phyloP scores from a whole-genome alignment of 805 yeast species.

The Sugiyamaella qingdaonensis region DNA sequence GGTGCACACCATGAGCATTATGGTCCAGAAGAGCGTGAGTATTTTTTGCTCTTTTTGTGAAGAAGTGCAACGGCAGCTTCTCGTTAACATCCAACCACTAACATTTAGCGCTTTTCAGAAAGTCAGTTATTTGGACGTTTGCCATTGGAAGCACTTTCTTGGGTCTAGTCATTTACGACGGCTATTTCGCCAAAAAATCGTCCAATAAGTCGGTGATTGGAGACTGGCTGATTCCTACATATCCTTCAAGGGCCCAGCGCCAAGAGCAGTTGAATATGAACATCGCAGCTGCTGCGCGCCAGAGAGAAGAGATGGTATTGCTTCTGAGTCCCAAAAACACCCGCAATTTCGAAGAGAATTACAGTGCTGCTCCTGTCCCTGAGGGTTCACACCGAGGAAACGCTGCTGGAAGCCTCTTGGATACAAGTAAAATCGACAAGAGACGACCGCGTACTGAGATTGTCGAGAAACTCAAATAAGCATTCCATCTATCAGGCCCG shows the following conservation, averaged over 20 bases:
- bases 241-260: constrained; percentile 13
- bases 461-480: constrained; percentile 1
- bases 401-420: constrained; percentile 24
- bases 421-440: constrained; percentile 24
- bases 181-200: constrained; percentile 11
- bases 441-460: constrained; percentile 26
- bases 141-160: constrained; percentile 14
- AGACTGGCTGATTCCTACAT: constrained; percentile 20
- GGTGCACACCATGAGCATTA: constrained; percentile 16
- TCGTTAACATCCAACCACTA: not conserved
- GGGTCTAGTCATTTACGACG: constrained; percentile 21
- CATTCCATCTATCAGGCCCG: not conserved
- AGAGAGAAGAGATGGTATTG: constrained; percentile 14
- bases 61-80: not conserved
- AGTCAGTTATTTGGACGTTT: not conserved
- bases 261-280: constrained; percentile 2
- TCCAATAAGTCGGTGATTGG: constrained; percentile 20
- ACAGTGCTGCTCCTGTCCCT: constrained; percentile 30
- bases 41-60: not conserved
- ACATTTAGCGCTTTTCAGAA: constrained; percentile 10
- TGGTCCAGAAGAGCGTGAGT: constrained; percentile 21
- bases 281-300: constrained; percentile 9
- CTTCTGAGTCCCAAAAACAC: constrained; percentile 17
- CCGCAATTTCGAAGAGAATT: constrained; percentile 18
- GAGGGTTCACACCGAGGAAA: constrained; percentile 25